Conservation (phyloP, 129 eudicot genomes). For the Deinandra increscens region DNA sequence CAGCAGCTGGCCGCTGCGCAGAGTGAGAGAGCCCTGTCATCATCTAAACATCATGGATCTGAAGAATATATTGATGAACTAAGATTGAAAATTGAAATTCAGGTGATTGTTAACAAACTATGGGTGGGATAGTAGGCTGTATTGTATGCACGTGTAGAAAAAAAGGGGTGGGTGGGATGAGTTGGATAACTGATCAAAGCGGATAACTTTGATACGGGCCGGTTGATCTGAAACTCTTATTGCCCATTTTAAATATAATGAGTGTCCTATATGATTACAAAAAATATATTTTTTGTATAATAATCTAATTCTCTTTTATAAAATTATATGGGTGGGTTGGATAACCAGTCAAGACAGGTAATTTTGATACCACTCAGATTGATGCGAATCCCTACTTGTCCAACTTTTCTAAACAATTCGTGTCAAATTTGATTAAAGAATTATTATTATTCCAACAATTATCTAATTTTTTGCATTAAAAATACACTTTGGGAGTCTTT, state of each 20-base stretch:
- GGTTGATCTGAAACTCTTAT: not conserved
- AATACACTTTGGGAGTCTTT: not conserved
- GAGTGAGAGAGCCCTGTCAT: conserved; percentile 33
- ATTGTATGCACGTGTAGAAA: not conserved
- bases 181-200: not conserved
- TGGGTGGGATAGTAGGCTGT: not conserved
- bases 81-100: conserved; percentile 63
- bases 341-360: not conserved
- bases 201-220: not conserved
- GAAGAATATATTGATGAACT: conserved; percentile 62
- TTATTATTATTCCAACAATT: not conserved
- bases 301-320: not conserved
- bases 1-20: conserved; percentile 59
- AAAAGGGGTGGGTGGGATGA: not conserved
- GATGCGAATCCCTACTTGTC: not conserved
- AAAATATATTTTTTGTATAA: not conserved
- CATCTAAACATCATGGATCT: conserved; percentile 42
- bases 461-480: not conserved
- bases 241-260: not conserved
- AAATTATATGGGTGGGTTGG: not conserved
- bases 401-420: not conserved
- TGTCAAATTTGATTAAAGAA: not conserved
- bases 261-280: not conserved
- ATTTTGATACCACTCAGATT: not conserved
- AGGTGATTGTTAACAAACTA: conserved; percentile 45